Base-by-base conservation (phyloP, 2,329 filamentous ascomycete genomes). In the Fusarium pseudograminearum region DNA sequence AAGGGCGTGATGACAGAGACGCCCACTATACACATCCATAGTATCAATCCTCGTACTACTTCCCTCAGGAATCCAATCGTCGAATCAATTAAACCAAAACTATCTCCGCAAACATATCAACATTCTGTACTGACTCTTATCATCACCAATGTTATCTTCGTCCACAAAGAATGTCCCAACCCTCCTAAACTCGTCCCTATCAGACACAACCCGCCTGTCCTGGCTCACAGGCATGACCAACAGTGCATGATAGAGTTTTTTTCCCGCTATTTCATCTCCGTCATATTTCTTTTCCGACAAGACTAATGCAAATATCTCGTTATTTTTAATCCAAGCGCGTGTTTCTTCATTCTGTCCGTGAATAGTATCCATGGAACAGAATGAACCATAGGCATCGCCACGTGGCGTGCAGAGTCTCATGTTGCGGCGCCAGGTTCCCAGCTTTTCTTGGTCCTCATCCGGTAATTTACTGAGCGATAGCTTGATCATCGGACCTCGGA, bases 391-490 rank as follows among this genome's bases (percentile, higher is more conserved):
- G 8, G 4, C 15, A 34, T 34, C 8, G 3, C 59, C 66, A 1
- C 15, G 12, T 8, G 66, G 59, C 9, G 66, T 61, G 20, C 52
- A 57, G 2, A 69, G 34, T 26, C 63, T 46, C 16, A 60, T 60
- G 11, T 47, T 38, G 7, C 47, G 40, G 30, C 30, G 18, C 4
- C 10, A 52, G 4, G 16, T 22, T 16, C 44, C 24, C 1, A 61
- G 6, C 7, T 15, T 54, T 10, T 7, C 47, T 7, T 60, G 24
- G 1, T 61, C 48, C 2, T 30, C 11, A 0, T 64, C 52, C 6
- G 52, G 58, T 3, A 52, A 2, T 1, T 57, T 30, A 7, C 59
- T 67, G 4, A 57, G 41, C 14, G n/a, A 14, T 6, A 56, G 4
- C 9, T 33, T 41, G 7, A 56, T 12, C 22, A 57, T n/a, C 0